Conservation (phyloP, 768 basidiomycete genomes). For the Russula vinacea region DNA sequence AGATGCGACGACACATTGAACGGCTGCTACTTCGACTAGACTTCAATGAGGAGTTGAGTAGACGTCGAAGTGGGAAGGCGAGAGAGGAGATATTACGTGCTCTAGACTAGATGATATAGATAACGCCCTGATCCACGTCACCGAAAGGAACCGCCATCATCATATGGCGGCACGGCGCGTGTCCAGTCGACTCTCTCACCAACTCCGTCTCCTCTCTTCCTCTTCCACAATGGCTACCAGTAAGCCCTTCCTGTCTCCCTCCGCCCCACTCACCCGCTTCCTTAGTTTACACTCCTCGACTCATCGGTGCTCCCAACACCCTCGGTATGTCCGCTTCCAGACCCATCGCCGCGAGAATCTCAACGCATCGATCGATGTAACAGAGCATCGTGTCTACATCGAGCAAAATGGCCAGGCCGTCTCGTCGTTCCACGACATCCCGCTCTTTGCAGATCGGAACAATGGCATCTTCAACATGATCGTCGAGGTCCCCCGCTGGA, state of each 20-base stretch:
- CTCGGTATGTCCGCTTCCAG: slow-evolving; percentile 59
- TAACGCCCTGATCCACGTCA: not conserved
- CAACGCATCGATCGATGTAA: not conserved
- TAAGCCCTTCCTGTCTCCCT: slow-evolving; percentile 38
- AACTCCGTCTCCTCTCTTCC: slow-evolving; percentile 56
- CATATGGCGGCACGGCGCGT: slow-evolving; percentile 21
- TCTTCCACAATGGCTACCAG: slow-evolving; percentile 49
- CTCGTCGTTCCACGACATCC: slow-evolving; percentile 93
- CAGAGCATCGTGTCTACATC: slow-evolving; percentile 94
- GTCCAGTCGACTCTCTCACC: slow-evolving; percentile 55
- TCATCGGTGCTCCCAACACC: slow-evolving; percentile 88
- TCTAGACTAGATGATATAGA: slow-evolving; percentile 31
- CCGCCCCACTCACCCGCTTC: not conserved
- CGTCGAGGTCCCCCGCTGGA: slow-evolving; percentile 98
- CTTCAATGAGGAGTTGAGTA: slow-evolving; percentile 76
- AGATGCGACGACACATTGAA: slow-evolving; percentile 78
- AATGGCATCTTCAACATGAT: slow-evolving; percentile 98
- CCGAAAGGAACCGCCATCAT: slow-evolving; percentile 3
- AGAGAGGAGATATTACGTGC: slow-evolving; percentile 45
- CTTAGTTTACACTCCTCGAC: slow-evolving; percentile 68
- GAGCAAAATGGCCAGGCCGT: slow-evolving; percentile 84
- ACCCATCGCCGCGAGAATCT: not conserved
- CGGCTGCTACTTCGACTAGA: slow-evolving; percentile 77
- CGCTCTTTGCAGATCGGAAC: slow-evolving; percentile 94
- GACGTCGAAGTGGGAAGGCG: slow-evolving; percentile 31